Evolutionary conservation across 441 rosid species (phyloP).

Genomic region (Oxalis stricta): DNA sequence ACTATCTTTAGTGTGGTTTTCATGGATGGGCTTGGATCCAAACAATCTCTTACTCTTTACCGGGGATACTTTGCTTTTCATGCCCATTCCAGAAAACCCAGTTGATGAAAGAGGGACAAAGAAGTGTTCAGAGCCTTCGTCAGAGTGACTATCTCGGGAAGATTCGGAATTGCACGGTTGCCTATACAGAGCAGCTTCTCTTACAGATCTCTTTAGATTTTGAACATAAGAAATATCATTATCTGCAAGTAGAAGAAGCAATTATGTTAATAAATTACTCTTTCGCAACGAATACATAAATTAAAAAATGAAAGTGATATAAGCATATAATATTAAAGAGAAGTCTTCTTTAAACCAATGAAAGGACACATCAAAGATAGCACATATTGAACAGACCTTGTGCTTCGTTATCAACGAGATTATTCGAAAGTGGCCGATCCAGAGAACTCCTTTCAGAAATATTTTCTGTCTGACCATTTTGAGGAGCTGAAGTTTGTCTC

Average conservation of each 20-base stretch:
- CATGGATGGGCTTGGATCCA: conserved; percentile 31
- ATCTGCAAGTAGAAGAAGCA: conserved; percentile 36
- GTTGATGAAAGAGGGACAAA: conserved; percentile 64
- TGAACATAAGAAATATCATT: conserved; percentile 46
- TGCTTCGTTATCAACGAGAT: conserved; percentile 34
- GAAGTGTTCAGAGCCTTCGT: conserved; percentile 78
- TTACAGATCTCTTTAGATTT: conserved; percentile 80
- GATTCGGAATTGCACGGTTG: conserved; percentile 57
- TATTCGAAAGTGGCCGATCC: conserved; percentile 42
- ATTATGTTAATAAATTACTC: not conserved
- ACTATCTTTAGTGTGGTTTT: conserved; percentile 29
- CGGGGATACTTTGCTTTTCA: conserved; percentile 37
- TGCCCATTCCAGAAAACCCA: conserved; percentile 40
- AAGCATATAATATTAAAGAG: not conserved
- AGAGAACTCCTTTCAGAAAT: conserved; percentile 43
- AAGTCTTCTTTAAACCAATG: not conserved
- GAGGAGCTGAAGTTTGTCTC: conserved; percentile 44
- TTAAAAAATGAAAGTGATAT: not conserved
- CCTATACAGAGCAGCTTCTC: conserved; percentile 72
- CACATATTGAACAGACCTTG: conserved; percentile 45
- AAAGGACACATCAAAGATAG: conserved; percentile 3
- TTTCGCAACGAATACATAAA: not conserved
- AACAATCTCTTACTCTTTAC: conserved; percentile 37
- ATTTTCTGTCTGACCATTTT: conserved; percentile 49
- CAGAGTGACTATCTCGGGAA: conserved; percentile 59